These are phyloP conservation scores for Trichomonas gallinae DNA, from an alignment of 208 protist genomes.

Conservation along the genomic window DNA sequence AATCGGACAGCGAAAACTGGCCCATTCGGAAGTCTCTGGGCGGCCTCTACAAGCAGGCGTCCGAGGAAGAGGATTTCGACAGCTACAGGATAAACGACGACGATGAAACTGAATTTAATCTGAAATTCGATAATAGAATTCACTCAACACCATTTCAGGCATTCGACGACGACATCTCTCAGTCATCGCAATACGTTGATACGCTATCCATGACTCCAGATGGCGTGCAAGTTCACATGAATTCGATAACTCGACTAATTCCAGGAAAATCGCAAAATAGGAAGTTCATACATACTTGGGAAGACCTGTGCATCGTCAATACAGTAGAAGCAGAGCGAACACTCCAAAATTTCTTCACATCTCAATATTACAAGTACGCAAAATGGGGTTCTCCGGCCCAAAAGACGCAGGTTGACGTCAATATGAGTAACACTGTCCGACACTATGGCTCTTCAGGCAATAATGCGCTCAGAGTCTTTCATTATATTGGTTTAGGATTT, in stretches of 20 bases:
- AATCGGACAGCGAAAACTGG: not conserved
- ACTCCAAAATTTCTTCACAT: not conserved
- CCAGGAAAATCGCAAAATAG: not conserved
- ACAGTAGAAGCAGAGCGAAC: not conserved
- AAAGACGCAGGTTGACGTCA: not conserved
- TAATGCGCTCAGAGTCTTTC: not conserved
- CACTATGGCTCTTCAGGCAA: not conserved
- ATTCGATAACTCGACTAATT: not conserved
- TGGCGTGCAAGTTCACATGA: not conserved
- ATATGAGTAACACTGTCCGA: not conserved
- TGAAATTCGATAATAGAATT: not conserved
- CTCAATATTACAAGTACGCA: not conserved
- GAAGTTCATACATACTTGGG: not conserved
- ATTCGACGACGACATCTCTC: not conserved
- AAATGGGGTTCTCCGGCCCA: not conserved
- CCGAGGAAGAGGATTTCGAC: not conserved
- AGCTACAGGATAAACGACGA: not conserved
- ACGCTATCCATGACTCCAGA: not conserved
- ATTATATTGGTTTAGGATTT: slow-evolving; percentile 20
- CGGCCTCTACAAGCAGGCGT: not conserved
- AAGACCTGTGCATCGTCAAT: not conserved
- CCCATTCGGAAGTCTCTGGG: not conserved
- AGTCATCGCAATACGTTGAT: not conserved
- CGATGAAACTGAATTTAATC: not conserved
- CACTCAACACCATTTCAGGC: not conserved